Evolutionary conservation across 768 basidiomycete genomes (phyloP), one percentile per base, ranked within the genome.

Genomic region (Suillus cothurnatus): DNA sequence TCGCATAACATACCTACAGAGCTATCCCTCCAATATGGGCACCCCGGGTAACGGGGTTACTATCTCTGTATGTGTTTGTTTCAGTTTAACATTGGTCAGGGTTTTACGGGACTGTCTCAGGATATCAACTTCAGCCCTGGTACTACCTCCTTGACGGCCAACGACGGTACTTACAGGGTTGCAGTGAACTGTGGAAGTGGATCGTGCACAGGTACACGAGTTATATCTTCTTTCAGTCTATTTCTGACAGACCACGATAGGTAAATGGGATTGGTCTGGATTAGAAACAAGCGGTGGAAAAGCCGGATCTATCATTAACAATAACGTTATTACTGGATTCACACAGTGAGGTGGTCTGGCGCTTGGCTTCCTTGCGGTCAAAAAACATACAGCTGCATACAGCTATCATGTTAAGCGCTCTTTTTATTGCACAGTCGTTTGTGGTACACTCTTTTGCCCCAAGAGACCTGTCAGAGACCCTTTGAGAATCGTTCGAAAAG

Each of bases 141-240:
- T 1, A 72, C 73, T 49, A 87, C 80, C 43, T 78, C 74, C 0
- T 72, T 90, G 56, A 67, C 75, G 0, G 85, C 88, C 28, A 69
- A 58, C 36, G 77, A 73, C 61, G 71, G 71, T 31, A 88, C 85
- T 3, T 64, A 81, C 62, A 78, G 73, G 53, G 81, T 86, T 49
- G 83, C 82, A 14, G 81, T 88, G 4, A 83, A 88, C 71, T 90
- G 88, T 68, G 88, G 88, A 56, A 34, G 43, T 3, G 81, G 79
- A 1, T 75, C 84, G 36, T 89, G 87, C 74, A 77, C 72, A 34
- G 86, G 86, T 84, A 68, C 31, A 76, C 61, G 45, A 57, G 32
- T 43, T 28, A 49, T 47, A 14, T 45, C 32, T 2, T 34, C 36
- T 19, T 5, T 23, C 62, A 8, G 31, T 55, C 50, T 53, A 26